Conservation (phyloP, 768 basidiomycete genomes). For the Boletus pseudopeckii region DNA sequence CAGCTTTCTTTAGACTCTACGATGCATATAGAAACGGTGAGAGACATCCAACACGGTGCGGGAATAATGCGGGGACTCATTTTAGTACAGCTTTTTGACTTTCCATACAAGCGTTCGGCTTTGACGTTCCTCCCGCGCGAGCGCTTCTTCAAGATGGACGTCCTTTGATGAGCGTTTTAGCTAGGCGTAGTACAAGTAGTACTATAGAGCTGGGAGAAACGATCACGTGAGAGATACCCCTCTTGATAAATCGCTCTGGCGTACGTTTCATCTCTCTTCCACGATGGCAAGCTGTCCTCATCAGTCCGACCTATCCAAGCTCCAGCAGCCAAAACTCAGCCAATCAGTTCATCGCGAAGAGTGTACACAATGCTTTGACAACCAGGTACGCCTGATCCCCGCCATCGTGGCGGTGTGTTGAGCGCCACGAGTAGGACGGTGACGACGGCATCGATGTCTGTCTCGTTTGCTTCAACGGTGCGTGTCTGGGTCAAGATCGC, state of each 20-base stretch:
- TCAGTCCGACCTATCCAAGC: conserved; percentile 42
- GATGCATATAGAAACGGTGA: conserved; percentile 24
- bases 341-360: conserved; percentile 87
- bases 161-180: conserved; percentile 4
- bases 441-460: conserved; percentile 85
- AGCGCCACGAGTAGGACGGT: conserved; percentile 48
- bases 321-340: conserved; percentile 57
- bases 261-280: not conserved
- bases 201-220: not conserved
- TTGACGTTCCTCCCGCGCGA: conserved; percentile 16
- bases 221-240: not conserved
- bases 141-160: conserved; percentile 23
- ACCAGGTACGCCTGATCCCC: conserved; percentile 55
- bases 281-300: conserved; percentile 47
- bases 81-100: conserved; percentile 20
- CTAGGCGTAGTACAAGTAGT: not conserved
- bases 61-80: not conserved
- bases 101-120: conserved; percentile 25
- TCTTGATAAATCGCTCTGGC: not conserved
- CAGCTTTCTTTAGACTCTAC: conserved; percentile 16
- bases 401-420: not conserved
- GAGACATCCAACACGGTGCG: not conserved
- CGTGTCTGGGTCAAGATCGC: conserved; percentile 59
- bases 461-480: conserved; percentile 91
- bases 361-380: conserved; percentile 96